These are phyloP conservation scores for Mycena floridula DNA, from an alignment of 768 basidiomycete genomes.

Conservation along the genomic window DNA sequence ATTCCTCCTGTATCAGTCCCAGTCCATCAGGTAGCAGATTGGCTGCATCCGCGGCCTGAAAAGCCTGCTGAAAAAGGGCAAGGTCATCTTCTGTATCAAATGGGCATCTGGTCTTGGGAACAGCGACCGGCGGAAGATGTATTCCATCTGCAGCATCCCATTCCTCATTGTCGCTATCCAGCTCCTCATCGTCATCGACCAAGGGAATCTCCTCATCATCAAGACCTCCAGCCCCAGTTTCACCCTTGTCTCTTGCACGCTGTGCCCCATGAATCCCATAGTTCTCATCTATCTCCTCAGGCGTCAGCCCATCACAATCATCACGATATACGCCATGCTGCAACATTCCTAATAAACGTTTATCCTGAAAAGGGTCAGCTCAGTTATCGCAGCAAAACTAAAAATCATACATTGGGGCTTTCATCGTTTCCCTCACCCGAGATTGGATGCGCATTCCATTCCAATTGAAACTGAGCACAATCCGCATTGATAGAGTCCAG, in stretches of 20 bases:
- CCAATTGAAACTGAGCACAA: constrained; percentile 7
- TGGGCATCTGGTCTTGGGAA: no score
- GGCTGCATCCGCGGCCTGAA: no score
- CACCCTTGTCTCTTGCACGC: not conserved
- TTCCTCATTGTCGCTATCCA: no score
- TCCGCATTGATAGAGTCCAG: constrained; percentile 10
- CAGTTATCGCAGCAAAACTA: no score
- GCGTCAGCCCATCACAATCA: not conserved
- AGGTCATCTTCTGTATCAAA: no score
- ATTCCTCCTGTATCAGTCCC: constrained; percentile 11
- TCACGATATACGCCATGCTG: not conserved
- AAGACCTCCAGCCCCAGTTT: not conserved
- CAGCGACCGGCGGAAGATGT: no score
- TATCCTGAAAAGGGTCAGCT: no score
- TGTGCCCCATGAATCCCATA: not conserved
- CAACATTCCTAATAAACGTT: not conserved
- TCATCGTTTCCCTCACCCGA: constrained; percentile 7
- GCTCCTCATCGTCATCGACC: no score
- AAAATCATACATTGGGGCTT: constrained; percentile 7
- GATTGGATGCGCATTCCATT: constrained; percentile 16
- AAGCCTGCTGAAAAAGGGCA: no score
- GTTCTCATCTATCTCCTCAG: not conserved
- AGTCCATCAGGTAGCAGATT: constrained; percentile 9
- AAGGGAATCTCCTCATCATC: no score
- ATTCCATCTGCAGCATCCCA: no score